Base-by-base conservation (phyloP, 2,329 filamentous ascomycete genomes). In the Arachnopeziza araneosa region DNA sequence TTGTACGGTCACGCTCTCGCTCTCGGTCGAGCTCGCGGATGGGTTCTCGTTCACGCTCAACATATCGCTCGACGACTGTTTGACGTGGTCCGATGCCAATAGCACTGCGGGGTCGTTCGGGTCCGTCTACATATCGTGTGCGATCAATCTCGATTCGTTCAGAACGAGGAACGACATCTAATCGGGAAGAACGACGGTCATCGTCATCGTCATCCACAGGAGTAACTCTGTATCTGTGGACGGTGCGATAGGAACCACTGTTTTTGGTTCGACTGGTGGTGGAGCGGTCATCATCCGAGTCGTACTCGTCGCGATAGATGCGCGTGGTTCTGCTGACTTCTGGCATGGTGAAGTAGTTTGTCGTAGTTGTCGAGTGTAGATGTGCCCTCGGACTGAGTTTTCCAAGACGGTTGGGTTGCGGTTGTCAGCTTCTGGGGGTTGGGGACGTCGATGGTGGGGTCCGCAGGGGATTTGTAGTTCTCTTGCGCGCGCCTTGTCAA, bases 111-210 rank as follows among this genome's bases (percentile, higher is more conserved):
- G 70, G 68, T 56, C 69, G 65, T 22, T 71, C 66, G 4, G 69
- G 65, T 30, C 63, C 64, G 30, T 30, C 59, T 50, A 60, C 56
- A 51, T 61, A 64, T 52, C 66, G 65, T 49, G 72, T 69, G 58
- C 69, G 70, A 48, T 71, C 71, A 44, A 72, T 61, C 53, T 73
- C 70, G 54, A 73, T 61, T 51, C 68, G 68, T 50, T 69, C 69
- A 14, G 51, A 64, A 51, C 68, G 60, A 3, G 65, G 63, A n/a
- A 59, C 58, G 26, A 69, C 58, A 55, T 70, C 69, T 44, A 68
- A 54, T n/a, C 62, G 63, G 3, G 66, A 64, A 17, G 66, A 65
- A 22, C 66, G 66, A 22, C 67, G 69, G 32, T 71, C 67, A 24
- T 70, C 66, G 48, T 69, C 66, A 56, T 67, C 58, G 24, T 70